These are phyloP conservation scores for Albatrellus sp. DNA, from an alignment of 1,284 basidiomycete species.

Conservation along the genomic window DNA sequence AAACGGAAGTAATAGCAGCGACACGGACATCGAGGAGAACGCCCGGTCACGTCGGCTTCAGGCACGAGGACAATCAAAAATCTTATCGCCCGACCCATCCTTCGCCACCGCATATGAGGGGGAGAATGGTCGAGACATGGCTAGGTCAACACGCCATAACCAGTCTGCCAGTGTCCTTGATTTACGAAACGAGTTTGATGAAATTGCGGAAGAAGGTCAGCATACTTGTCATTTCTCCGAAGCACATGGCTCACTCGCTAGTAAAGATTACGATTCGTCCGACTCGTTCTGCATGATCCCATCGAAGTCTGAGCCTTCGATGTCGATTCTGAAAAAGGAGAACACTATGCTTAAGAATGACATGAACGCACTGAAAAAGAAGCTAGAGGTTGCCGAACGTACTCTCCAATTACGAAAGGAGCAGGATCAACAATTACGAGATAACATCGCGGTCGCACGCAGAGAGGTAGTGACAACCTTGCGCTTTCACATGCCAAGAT, in stretches of 20 bases:
- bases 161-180: conserved; percentile 14
- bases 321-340: conserved; percentile 46
- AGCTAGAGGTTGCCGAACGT: conserved; percentile 45
- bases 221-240: background rate
- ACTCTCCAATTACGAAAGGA: conserved; percentile 56
- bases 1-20: conserved; percentile 44
- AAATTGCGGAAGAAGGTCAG: conserved; percentile 29
- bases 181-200: conserved; percentile 24
- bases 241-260: conserved; percentile 17
- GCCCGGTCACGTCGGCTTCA: conserved; percentile 10
- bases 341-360: conserved; percentile 50
- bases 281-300: conserved; percentile 70
- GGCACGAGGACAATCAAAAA: conserved; percentile 18
- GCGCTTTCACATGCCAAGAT: background rate
- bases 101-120: conserved; percentile 15
- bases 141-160: conserved; percentile 8
- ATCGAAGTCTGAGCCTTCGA: conserved; percentile 37
- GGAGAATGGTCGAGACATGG: conserved; percentile 6
- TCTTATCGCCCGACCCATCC: conserved; percentile 19
- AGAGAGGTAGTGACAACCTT: conserved; percentile 39
- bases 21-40: conserved; percentile 51
- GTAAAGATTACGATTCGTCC: conserved; percentile 44
- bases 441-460: conserved; percentile 68
- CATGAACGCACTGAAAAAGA: conserved; percentile 40
- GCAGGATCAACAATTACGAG: conserved; percentile 63